These are phyloP conservation scores for Cladobotryum protrusum DNA, from an alignment of 2,329 filamentous ascomycete genomes.

Conservation along the genomic window DNA sequence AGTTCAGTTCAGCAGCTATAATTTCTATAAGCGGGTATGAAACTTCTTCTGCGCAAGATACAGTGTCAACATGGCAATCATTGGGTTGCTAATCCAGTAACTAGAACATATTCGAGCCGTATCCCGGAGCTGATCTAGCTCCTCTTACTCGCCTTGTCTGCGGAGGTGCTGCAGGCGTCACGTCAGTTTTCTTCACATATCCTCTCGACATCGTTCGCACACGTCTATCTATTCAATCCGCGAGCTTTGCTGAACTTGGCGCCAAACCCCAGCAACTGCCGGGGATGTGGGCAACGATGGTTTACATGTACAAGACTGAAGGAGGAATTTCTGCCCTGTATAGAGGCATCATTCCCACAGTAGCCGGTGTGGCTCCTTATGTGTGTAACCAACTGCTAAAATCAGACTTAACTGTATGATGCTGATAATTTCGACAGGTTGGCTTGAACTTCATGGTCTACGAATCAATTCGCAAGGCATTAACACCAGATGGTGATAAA, in stretches of 20 bases:
- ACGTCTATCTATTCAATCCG: conserved; percentile 90
- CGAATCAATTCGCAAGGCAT: conserved; percentile 73
- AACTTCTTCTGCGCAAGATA: not conserved
- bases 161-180: conserved; percentile 87
- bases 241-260: conserved; percentile 79
- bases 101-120: conserved; percentile 67
- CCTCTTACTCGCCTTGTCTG: conserved; percentile 76
- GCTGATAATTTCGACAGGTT: conserved; percentile 50
- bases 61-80: not conserved
- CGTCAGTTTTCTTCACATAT: conserved; percentile 91
- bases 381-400: conserved; percentile 39
- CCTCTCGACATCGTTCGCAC: conserved; percentile 97
- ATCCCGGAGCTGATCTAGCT: conserved; percentile 66
- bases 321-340: conserved; percentile 84
- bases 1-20: conserved; percentile 97
- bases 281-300: conserved; percentile 86
- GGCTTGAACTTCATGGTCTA: conserved; percentile 99
- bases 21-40: conserved; percentile 83
- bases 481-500: conserved; percentile 82
- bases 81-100: not conserved
- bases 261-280: conserved; percentile 62
- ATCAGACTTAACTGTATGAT: not conserved
- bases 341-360: conserved; percentile 85
- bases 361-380: conserved; percentile 93
- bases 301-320: conserved; percentile 82